A percentile compares a stretch with the other conserved stretches of the same genome.
Evolutionary conservation across 2,329 filamentous ascomycete species (phyloP).

Genomic region (Fusarium dimerum): DNA sequence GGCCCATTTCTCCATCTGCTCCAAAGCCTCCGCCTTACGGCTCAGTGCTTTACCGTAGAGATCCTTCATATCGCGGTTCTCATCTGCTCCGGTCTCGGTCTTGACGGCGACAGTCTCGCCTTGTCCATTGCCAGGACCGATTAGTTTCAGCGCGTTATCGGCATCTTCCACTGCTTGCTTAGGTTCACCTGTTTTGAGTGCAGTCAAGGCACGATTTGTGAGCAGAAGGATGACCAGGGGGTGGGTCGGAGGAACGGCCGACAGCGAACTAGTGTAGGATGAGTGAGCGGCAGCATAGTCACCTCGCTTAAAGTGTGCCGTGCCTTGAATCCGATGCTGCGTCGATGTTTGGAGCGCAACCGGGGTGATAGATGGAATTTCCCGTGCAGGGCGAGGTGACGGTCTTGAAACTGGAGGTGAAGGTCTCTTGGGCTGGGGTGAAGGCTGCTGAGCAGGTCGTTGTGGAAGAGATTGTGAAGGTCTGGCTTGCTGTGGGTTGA

Average conservation of each 20-base stretch:
- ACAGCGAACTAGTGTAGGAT: slow-evolving; percentile 77
- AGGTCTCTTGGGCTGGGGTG: slow-evolving; percentile 36
- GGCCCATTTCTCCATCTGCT: slow-evolving; percentile 91
- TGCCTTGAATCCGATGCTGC: slow-evolving; percentile 76
- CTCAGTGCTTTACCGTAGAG: slow-evolving; percentile 92
- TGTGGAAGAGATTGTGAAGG: slow-evolving; percentile 38
- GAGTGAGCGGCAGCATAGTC: slow-evolving; percentile 87
- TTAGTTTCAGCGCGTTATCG: slow-evolving; percentile 75
- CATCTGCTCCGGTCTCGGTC: slow-evolving; percentile 55
- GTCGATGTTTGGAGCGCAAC: slow-evolving; percentile 73
- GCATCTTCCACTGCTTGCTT: slow-evolving; percentile 85
- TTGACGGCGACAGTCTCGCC: slow-evolving; percentile 75
- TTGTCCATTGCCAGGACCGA: slow-evolving; percentile 77
- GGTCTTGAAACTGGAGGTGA: slow-evolving; percentile 41
- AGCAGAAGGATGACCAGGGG: slow-evolving; percentile 86
- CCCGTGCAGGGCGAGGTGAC: slow-evolving; percentile 53
- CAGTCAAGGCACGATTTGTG: slow-evolving; percentile 87
- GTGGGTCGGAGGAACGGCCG: slow-evolving; percentile 73
- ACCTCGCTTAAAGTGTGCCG: slow-evolving; percentile 89
- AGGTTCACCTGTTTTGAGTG: slow-evolving; percentile 87
- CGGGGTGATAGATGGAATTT: slow-evolving; percentile 67
- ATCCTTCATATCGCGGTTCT: slow-evolving; percentile 83
- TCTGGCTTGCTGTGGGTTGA: slow-evolving; percentile 43
- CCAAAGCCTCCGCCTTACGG: slow-evolving; percentile 92
- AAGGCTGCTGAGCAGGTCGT: slow-evolving; percentile 40